A percentile compares a stretch with the other conserved stretches of the same genome.
phyloP scores from a whole-genome alignment of 2,329 filamentous ascomycete species.

The Albophoma yamanashiensis region DNA sequence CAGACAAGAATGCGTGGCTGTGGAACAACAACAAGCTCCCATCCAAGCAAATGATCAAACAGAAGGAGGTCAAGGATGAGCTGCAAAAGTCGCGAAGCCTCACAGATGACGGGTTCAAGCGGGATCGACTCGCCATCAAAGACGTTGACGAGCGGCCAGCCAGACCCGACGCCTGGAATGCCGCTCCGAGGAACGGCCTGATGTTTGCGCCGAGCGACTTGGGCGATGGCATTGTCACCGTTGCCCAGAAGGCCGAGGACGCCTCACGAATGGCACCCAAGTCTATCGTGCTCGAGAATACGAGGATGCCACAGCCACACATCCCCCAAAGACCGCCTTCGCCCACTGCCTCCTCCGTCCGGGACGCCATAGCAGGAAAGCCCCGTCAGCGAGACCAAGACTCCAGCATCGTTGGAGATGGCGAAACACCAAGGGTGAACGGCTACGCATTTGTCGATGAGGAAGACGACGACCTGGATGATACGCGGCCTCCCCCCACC shows the following conservation, averaged over 20 bases:
- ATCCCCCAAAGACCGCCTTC: conserved; percentile 48
- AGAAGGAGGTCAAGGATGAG: conserved; percentile 49
- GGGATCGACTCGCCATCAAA: conserved; percentile 50
- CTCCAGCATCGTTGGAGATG: conserved; percentile 42
- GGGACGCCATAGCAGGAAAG: conserved; percentile 71
- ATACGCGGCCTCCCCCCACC: conserved; percentile 17
- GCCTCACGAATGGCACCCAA: conserved; percentile 67
- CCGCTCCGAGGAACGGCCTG: conserved; percentile 65
- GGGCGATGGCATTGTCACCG: conserved; percentile 48
- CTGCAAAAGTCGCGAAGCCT: conserved; percentile 35
- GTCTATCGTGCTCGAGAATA: conserved; percentile 72
- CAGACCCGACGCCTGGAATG: conserved; percentile 65
- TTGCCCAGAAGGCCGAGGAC: conserved; percentile 57
- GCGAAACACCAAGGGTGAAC: conserved; percentile 81
- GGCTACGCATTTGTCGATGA: conserved; percentile 92
- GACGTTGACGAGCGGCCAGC: conserved; percentile 64
- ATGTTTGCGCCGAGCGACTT: conserved; percentile 73
- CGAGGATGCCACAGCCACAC: conserved; percentile 53
- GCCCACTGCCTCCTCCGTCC: conserved; percentile 74
- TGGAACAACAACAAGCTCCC: conserved; percentile 81
- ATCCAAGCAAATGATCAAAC: conserved; percentile 65
- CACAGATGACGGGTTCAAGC: conserved; percentile 45
- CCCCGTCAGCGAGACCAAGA: conserved; percentile 54
- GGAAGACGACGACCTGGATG: conserved; percentile 35
- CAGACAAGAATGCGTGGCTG: conserved; percentile 81